Conservation (phyloP, 306 rosid species). For the Castanea crenata region DNA sequence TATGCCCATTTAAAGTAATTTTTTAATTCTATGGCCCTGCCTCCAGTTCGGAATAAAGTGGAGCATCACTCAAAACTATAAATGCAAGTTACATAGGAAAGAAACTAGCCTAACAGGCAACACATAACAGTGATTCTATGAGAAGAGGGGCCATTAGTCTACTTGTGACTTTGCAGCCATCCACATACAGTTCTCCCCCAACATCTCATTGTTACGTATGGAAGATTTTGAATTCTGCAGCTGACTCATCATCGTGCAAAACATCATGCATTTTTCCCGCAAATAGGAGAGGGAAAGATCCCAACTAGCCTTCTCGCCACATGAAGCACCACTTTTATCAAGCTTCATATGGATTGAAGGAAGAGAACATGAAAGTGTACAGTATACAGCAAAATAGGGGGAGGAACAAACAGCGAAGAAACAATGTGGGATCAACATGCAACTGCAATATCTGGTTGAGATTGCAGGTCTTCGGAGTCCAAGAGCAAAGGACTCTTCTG, state of each 20-base stretch:
- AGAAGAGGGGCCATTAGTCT: neutral
- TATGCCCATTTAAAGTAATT: too few species aligned
- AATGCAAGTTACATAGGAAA: neutral
- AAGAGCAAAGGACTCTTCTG: conserved; percentile 73
- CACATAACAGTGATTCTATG: neutral
- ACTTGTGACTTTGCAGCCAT: neutral
- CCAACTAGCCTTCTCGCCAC: neutral
- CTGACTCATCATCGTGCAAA: neutral
- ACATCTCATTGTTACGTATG: neutral
- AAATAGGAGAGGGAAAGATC: neutral
- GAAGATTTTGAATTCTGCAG: neutral
- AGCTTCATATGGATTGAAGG: conserved; percentile 13
- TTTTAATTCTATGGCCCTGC: too few species aligned
- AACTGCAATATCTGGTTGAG: conserved; percentile 55
- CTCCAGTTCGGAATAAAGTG: too few species aligned
- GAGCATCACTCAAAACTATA: neutral
- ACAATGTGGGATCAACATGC: conserved; percentile 42
- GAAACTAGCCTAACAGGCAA: neutral
- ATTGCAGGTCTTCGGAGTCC: conserved; percentile 42
- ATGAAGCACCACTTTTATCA: conserved; percentile 14
- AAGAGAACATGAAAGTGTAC: conserved; percentile 10
- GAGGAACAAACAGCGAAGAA: conserved; percentile 14
- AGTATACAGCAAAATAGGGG: neutral
- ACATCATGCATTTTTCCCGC: neutral
- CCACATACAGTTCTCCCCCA: neutral